Base-by-base conservation (phyloP, 176 grass and related monocot genomes). In the Dendrocalamus sinicus region DNA sequence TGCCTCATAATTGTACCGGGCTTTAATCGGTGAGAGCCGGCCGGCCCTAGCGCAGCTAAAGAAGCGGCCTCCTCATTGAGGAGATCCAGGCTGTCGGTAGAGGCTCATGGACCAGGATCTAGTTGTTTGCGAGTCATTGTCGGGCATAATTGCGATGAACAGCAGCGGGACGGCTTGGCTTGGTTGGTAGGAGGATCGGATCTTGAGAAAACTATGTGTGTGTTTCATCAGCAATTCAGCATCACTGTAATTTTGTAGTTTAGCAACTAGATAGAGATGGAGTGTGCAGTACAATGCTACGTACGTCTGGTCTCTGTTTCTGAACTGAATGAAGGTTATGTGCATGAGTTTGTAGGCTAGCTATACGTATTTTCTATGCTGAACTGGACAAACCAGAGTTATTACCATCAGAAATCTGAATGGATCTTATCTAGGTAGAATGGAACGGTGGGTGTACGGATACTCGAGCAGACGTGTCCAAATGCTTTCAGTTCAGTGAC, bases 71-170 rank as follows among this genome's bases (percentile, higher is more conserved):
- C 17, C 12, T 6, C 15, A 53, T 75, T 32, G 88, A 68, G 28
- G 47, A 76, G 84, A 73, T 83, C 85, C 89, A 88, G 81, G 81
- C 76, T 88, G 81, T 84, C 74, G 80, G 55, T 69, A 50, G n/a
- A 51, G 20, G 10, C 35, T 13, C 75, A 69, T 77, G 85, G 89
- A 68, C 76, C 85, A 76, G 62, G 69, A 86, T 91, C 71, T 24
- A 28, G 48, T 32, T 73, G 81, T 71, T 88, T 85, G 81, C 20
- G 24, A 58, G 81, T 88, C 89, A 12, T 54, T 71, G 70, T 91
- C 89, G 10, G 20, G 60, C 69, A 30, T 75, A 61, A 79, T 60
- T 79, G 20, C 67, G 6, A 54, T 75, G 70, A 63, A 70, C 75
- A 86, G 65, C 24, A 17, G 75, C 39, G 75, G 30, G 59, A 30